A percentile compares a stretch with the other conserved stretches of the same genome.
phyloP scores from a whole-genome alignment of 768 basidiomycete genomes.

The Auriscalpium orientale region DNA sequence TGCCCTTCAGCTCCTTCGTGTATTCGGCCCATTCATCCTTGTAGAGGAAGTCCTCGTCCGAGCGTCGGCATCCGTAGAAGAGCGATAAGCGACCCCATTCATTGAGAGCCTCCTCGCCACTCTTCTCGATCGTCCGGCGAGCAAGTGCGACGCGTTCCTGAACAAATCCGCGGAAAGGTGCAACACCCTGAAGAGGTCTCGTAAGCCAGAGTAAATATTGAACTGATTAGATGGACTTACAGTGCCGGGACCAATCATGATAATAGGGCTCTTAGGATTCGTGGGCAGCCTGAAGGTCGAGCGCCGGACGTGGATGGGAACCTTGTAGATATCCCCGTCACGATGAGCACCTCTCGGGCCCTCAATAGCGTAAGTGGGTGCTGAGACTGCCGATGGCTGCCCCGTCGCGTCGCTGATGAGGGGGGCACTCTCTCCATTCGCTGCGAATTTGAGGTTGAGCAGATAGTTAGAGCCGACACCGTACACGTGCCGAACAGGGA shows the following conservation, averaged over 20 bases:
- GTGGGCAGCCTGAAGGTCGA: conserved; percentile 97
- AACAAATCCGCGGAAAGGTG: conserved; percentile 98
- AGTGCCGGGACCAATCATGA: conserved; percentile 99
- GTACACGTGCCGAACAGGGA: conserved; percentile 62
- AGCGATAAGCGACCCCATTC: conserved; percentile 95
- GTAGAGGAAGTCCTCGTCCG: conserved; percentile 88
- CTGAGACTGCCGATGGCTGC: conserved; percentile 32
- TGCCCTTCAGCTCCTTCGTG: conserved; percentile 77
- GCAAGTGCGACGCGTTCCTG: conserved; percentile 97
- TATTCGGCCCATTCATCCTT: conserved; percentile 93
- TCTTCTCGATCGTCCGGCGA: conserved; percentile 90
- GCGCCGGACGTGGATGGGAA: conserved; percentile 89
- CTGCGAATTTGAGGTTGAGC: conserved; percentile 80
- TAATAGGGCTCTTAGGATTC: conserved; percentile 95
- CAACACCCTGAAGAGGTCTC: conserved; percentile 66
- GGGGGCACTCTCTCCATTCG: conserved; percentile 49
- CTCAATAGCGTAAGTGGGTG: conserved; percentile 77
- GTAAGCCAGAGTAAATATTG: not conserved
- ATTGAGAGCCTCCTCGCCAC: conserved; percentile 83
- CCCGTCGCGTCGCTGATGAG: conserved; percentile 29
- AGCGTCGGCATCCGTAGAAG: conserved; percentile 93
- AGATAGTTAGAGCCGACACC: conserved; percentile 95
- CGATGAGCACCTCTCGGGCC: conserved; percentile 87
- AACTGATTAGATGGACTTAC: conserved; percentile 40
- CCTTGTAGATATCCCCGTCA: conserved; percentile 63